phyloP scores from a whole-genome alignment of 305 asterid genomes.

The Solanum hybrid region DNA sequence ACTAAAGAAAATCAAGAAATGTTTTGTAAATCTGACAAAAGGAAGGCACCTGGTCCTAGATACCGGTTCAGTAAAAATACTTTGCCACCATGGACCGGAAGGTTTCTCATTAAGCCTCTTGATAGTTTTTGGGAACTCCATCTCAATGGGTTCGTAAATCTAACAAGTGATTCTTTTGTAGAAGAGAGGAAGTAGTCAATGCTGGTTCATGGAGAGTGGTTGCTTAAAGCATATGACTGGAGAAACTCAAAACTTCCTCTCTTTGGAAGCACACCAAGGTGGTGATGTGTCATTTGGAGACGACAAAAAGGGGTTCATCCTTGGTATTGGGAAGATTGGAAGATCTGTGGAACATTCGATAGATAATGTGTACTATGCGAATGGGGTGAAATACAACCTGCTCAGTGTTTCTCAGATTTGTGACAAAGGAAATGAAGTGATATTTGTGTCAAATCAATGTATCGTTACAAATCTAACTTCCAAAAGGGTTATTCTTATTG shows the following conservation, averaged over 20 bases:
- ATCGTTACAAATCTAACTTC: not conserved
- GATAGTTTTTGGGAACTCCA: not conserved
- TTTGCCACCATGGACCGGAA: not conserved
- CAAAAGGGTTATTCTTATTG: not conserved
- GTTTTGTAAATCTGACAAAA: not conserved
- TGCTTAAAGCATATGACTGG: not conserved
- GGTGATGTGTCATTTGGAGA: not conserved
- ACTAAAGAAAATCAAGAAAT: not conserved
- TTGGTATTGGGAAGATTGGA: not conserved
- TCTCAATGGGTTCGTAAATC: not conserved
- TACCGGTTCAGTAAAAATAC: not conserved
- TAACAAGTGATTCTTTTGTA: not conserved
- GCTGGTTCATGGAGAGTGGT: not conserved
- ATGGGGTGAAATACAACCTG: not conserved
- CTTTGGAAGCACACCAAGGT: not conserved
- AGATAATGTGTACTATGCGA: not conserved
- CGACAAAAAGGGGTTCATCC: not conserved
- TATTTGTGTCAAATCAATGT: not conserved
- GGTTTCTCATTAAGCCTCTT: not conserved
- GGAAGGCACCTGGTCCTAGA: not conserved
- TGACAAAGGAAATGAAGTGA: not conserved
- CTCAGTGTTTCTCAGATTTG: not conserved
- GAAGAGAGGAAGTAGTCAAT: not conserved
- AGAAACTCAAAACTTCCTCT: not conserved
- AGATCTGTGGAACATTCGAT: not conserved